A percentile compares a stretch with the other conserved stretches of the same genome.
Conservation (phyloP, 352 stramenopile genomes). For the Paralagenidium karlingii region DNA sequence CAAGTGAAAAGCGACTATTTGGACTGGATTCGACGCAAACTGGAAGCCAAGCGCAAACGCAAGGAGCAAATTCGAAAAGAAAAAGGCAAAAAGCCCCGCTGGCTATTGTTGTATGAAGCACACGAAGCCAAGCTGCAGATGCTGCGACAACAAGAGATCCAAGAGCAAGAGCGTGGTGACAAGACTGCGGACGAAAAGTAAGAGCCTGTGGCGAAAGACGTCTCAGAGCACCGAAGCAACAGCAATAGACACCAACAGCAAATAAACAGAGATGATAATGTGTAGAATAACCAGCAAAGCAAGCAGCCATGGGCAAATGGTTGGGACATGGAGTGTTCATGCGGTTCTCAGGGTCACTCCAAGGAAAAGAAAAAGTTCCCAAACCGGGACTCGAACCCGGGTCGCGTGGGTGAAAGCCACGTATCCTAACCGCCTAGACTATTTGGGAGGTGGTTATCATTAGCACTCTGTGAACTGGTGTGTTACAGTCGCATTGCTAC, state of each 20-base stretch:
- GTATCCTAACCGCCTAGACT: conserved; percentile 2
- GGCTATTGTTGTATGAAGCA: conserved; percentile 57
- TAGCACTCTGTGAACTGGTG: too few relatives aligned
- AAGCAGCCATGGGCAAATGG: too few relatives aligned
- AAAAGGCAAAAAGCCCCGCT: conserved; percentile 43
- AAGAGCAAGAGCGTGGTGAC: neutral
- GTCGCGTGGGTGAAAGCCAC: conserved; percentile 1
- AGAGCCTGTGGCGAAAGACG: neutral
- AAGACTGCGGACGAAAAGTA: neutral
- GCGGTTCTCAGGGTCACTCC: too few relatives aligned
- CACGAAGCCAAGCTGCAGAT: too few relatives aligned
- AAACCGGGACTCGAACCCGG: conserved; percentile 1
- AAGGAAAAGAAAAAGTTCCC: neutral
- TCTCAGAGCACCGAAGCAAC: conserved; percentile 1
- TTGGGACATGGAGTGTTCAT: too few relatives aligned
- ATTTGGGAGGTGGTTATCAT: neutral
- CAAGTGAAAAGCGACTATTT: conserved; percentile 66
- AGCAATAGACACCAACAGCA: neutral
- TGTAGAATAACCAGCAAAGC: too few relatives aligned
- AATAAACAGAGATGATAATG: too few relatives aligned
- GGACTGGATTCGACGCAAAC: conserved; percentile 47
- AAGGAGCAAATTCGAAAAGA: conserved; percentile 35
- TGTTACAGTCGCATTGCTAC: too few relatives aligned
- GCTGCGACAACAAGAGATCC: too few relatives aligned
- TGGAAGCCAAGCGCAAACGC: conserved; percentile 30